phyloP scores from a whole-genome alignment of 257 asterid genomes.

The Solanum virginianum region DNA sequence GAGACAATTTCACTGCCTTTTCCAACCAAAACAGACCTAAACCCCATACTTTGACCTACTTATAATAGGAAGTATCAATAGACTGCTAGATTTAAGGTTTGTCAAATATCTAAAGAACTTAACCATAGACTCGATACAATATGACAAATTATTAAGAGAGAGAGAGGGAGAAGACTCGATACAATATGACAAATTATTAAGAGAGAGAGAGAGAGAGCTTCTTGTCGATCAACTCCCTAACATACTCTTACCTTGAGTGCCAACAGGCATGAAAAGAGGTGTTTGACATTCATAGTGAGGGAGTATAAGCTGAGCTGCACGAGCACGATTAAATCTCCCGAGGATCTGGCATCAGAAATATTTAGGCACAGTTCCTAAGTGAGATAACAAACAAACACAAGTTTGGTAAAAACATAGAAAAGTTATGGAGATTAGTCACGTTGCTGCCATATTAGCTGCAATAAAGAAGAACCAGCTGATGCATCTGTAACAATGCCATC shows the following conservation, averaged over 20 bases:
- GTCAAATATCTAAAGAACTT: not conserved
- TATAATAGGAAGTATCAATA: not conserved
- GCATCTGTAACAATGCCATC: not conserved
- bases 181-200: not conserved
- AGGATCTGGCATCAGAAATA: constrained; percentile 44
- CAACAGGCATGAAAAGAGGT: constrained; percentile 96
- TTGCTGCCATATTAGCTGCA: not conserved
- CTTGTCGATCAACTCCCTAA: not conserved
- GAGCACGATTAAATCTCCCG: constrained; percentile 93
- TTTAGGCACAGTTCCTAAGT: not conserved
- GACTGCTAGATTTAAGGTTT: not conserved
- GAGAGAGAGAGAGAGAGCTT: not conserved
- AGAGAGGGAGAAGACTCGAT: not conserved
- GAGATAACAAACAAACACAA: not conserved
- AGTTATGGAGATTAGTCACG: not conserved
- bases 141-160: not conserved
- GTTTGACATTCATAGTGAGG: constrained; percentile 85
- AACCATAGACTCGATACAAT: not conserved
- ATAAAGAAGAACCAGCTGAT: not conserved
- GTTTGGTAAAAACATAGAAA: not conserved
- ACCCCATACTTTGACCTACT: not conserved
- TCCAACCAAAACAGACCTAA: not conserved
- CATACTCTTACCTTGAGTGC: constrained; percentile 75
- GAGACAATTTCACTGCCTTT: not conserved
- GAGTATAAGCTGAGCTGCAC: constrained; percentile 81